Percentiles rank a stretch among this genome's conserved stretches.
Conservation (phyloP, 176 grass and related monocot genomes). For the Ensete glaucum region DNA sequence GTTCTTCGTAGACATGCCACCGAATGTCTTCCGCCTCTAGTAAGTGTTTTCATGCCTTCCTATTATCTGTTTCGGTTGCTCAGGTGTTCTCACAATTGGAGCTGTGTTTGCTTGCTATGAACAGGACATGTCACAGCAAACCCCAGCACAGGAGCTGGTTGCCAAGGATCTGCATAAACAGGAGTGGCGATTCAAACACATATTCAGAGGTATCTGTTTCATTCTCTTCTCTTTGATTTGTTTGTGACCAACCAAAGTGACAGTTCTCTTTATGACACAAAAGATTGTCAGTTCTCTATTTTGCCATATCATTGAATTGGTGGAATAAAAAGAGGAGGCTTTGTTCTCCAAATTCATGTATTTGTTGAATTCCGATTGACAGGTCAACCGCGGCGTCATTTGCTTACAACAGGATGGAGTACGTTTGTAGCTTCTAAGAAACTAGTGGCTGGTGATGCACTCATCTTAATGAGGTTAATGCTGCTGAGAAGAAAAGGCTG, state of each 20-base stretch:
- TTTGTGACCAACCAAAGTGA: not conserved
- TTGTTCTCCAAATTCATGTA: not conserved
- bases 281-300: too few relatives aligned
- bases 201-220: slow-evolving; percentile 46
- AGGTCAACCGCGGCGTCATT: slow-evolving; percentile 81
- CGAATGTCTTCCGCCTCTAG: not conserved
- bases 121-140: slow-evolving; percentile 77
- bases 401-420: slow-evolving; percentile 88
- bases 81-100: not conserved
- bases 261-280: not conserved
- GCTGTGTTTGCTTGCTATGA: not conserved
- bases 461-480: slow-evolving; percentile 69
- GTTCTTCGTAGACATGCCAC: slow-evolving; percentile 1
- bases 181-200: slow-evolving; percentile 90
- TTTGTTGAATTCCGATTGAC: slow-evolving; percentile 12
- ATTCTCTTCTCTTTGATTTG: not conserved
- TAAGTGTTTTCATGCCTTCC: not conserved
- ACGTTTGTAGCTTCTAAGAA: slow-evolving; percentile 82
- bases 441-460: slow-evolving; percentile 76
- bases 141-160: slow-evolving; percentile 67
- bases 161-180: slow-evolving; percentile 66
- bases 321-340: not conserved
- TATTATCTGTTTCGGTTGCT: not conserved
- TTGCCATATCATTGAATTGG: not conserved
- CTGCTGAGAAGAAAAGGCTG: not conserved